Percentiles rank a stretch among this genome's conserved stretches.
Evolutionary conservation across 2,329 filamentous ascomycete genomes (phyloP).

Genomic region (Tolypocladium endophyticum): DNA sequence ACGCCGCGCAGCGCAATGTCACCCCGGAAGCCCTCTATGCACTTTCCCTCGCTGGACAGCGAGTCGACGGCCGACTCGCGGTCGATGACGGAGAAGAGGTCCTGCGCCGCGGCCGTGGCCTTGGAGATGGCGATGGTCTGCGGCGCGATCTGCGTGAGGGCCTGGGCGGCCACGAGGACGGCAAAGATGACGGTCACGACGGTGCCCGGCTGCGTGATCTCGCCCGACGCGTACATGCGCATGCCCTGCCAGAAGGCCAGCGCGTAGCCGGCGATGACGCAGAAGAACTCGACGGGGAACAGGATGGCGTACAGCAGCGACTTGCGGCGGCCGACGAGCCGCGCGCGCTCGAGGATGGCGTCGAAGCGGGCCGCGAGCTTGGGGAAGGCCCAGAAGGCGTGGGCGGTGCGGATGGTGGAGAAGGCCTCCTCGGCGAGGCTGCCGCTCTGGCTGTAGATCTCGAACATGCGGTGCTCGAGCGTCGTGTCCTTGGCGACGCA

Average conservation of each 20-base stretch:
- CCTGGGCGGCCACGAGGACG: slow-evolving; percentile 33
- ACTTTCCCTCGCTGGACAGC: slow-evolving; percentile 23
- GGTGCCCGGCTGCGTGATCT: slow-evolving; percentile 32
- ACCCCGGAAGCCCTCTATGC: slow-evolving; percentile 20
- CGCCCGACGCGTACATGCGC: slow-evolving; percentile 31
- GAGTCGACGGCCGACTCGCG: slow-evolving; percentile 32
- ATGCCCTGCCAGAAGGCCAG: slow-evolving; percentile 43
- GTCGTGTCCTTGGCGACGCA: slow-evolving; percentile 28
- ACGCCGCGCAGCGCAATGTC: slow-evolving; percentile 38
- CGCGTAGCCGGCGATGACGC: slow-evolving; percentile 34
- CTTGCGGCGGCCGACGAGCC: slow-evolving; percentile 29
- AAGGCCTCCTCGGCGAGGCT: slow-evolving; percentile 39
- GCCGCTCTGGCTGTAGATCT: slow-evolving; percentile 29
- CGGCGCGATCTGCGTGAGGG: slow-evolving; percentile 35
- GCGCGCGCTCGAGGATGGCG: slow-evolving; percentile 28
- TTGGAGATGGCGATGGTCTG: slow-evolving; percentile 34
- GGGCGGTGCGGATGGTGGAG: slow-evolving; percentile 35
- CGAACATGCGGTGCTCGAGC: slow-evolving; percentile 32
- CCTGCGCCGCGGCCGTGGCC: slow-evolving; percentile 32
- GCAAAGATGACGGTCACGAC: slow-evolving; percentile 39
- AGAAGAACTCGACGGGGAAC: slow-evolving; percentile 35
- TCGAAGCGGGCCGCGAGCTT: slow-evolving; percentile 31
- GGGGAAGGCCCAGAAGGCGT: slow-evolving; percentile 38
- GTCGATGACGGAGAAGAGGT: slow-evolving; percentile 37
- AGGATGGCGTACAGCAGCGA: slow-evolving; percentile 30